Evolutionary conservation across 371 early-diverging fungal species (phyloP), one percentile per base, ranked within the genome.

Genomic region (Actinomortierella wolfii): DNA sequence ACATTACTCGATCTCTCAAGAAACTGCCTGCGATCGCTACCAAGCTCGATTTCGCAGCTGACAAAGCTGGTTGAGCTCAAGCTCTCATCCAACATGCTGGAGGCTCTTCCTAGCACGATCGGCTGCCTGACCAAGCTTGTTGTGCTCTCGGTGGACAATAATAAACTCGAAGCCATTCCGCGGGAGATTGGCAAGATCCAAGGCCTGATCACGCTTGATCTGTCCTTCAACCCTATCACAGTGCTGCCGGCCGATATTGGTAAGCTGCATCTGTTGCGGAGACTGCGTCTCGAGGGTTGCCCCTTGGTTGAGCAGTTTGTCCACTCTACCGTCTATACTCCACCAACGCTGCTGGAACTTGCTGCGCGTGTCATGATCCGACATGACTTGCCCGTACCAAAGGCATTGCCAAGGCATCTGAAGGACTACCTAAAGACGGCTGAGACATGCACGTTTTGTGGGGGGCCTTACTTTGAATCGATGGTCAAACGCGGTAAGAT

Each of bases 391-490:
- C 76, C 81, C 3, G 68, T 93, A 21, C 85, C 83, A 1, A 51
- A 73, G 24, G 62, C 77, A 59, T 64, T 87, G 11, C 68, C 86
- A 11, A 78, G 78, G 21, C 77, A 84, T 28, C 54, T 94, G 20
- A 82, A 86, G 64, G 77, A 83, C 26, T 93, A 91, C 66, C 67
- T 95, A n/a, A 75, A 79, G 15, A 79, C 81, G 15, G 87, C 83
- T 2, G 79, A 87, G 47, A 71, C 76, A 20, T 97, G 97, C 76
- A 81, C 92, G 7, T 93, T 89, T 75, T 97, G 97, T 68, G 79
- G 80, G 18, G 95, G 95, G 0, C 95, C 97, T 8, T 92, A 85
- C 59, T 93, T 95, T 76, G 89, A 92, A n/a, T 76, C 79, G 0
- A 86, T 57, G 69, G 81, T 83, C 14, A 79, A 76, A 13, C 82